Percentiles rank a stretch among this genome's conserved stretches.
Conservation (phyloP, 2,329 filamentous ascomycete species). For the Sporothrix dimorphospora region DNA sequence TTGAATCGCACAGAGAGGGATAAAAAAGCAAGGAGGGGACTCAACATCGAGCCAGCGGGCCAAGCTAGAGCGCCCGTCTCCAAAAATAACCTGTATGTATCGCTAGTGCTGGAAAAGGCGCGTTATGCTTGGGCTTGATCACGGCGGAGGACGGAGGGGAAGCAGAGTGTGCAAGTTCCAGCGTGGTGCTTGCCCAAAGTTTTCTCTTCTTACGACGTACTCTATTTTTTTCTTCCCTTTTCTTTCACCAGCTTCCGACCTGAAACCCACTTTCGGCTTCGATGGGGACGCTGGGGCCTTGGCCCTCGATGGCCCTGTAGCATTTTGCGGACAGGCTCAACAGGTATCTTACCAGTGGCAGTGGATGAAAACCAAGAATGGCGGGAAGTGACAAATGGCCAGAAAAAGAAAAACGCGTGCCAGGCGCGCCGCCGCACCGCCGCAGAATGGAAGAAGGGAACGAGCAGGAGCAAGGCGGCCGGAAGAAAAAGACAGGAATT, state of each 20-base stretch:
- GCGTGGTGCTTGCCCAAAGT: not conserved
- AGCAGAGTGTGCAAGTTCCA: not conserved
- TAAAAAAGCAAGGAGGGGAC: not conserved
- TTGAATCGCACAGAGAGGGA: not conserved
- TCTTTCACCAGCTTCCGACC: slow-evolving; percentile 5
- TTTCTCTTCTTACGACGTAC: not conserved
- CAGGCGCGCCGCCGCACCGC: not conserved
- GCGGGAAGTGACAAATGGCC: not conserved
- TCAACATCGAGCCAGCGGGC: not conserved
- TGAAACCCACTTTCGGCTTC: not conserved
- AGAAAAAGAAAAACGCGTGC: not conserved
- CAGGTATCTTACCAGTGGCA: not conserved
- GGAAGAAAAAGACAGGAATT: not conserved
- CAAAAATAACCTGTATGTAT: slow-evolving; percentile 16
- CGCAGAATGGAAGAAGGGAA: not conserved
- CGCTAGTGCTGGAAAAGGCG: not conserved
- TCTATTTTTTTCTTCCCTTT: not conserved
- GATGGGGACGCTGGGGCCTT: not conserved
- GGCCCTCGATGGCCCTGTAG: not conserved
- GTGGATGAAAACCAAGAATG: no score
- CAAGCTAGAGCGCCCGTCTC: not conserved
- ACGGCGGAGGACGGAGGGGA: not conserved
- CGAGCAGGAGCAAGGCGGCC: not conserved
- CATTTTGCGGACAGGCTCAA: not conserved
- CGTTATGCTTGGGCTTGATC: not conserved